These are phyloP conservation scores for Mycena venus DNA, from an alignment of 768 basidiomycete species.

Conservation along the genomic window DNA sequence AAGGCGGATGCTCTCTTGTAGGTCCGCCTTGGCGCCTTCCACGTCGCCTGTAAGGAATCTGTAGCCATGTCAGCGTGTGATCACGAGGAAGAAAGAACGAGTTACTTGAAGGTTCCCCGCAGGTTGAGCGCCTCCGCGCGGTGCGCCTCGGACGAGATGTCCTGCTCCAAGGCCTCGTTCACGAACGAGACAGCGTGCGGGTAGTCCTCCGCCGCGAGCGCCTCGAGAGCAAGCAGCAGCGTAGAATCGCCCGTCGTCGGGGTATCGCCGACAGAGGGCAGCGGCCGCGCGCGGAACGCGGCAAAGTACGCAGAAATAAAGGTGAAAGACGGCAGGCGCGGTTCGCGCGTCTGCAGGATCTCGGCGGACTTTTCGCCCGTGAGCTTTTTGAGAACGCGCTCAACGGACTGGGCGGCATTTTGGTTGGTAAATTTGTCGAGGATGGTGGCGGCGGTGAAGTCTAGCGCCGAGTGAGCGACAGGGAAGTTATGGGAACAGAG, in stretches of 20 bases:
- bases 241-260: conserved; percentile 89
- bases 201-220: conserved; percentile 89
- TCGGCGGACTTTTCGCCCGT: conserved; percentile 79
- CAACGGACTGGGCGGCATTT: conserved; percentile 82
- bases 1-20: conserved; percentile 81
- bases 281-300: conserved; percentile 89
- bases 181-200: conserved; percentile 82
- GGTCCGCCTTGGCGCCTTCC: conserved; percentile 83
- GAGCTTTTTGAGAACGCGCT: conserved; percentile 91
- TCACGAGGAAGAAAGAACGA: conserved; percentile 16
- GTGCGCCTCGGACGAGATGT: conserved; percentile 79
- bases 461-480: conserved; percentile 51
- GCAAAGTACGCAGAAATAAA: conserved; percentile 95
- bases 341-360: conserved; percentile 61
- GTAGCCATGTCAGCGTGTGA: neutral
- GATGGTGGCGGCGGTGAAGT: conserved; percentile 97
- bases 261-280: conserved; percentile 79
- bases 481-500: neutral
- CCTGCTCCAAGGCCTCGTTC: conserved; percentile 90
- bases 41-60: conserved; percentile 94
- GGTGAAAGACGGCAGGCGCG: conserved; percentile 34
- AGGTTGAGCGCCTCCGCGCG: conserved; percentile 93
- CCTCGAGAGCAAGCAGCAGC: conserved; percentile 83
- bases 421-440: conserved; percentile 94
- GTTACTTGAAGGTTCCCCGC: conserved; percentile 95